These are phyloP conservation scores for Debaryomyces hansenii DNA, from an alignment of 805 yeast genomes.

Conservation along the genomic window DNA sequence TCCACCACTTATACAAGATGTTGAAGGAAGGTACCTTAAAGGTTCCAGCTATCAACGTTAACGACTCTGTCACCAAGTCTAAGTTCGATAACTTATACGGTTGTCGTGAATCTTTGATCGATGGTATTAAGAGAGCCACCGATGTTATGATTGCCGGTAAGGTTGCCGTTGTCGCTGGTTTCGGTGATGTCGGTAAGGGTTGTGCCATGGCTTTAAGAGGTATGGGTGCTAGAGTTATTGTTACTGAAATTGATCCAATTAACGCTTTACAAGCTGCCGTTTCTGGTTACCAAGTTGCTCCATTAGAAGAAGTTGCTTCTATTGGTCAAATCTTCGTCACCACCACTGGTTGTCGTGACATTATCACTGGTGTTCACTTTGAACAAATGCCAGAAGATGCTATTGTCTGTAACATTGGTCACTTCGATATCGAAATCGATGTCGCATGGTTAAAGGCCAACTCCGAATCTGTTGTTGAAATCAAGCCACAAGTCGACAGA, in stretches of 20 bases:
- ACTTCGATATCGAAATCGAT: conserved; percentile 98
- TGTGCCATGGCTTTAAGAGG: conserved; percentile 98
- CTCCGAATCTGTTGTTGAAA: conserved; percentile 91
- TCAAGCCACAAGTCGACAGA: conserved; percentile 99
- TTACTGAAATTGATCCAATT: conserved; percentile 97
- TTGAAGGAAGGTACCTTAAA: conserved; percentile 81
- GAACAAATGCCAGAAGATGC: conserved; percentile 97
- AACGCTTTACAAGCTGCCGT: conserved; percentile 99
- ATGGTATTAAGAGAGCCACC: conserved; percentile 99
- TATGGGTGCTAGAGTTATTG: conserved; percentile 98
- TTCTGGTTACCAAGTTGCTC: conserved; percentile 95
- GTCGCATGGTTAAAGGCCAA: conserved; percentile 98
- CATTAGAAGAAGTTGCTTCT: conserved; percentile 91
- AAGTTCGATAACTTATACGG: conserved; percentile 99
- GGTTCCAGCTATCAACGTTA: conserved; percentile 99
- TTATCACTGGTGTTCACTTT: conserved; percentile 87
- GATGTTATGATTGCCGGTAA: conserved; percentile 99
- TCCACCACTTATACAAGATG: conserved; percentile 97
- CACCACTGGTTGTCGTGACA: conserved; percentile 99
- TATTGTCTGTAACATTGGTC: conserved; percentile 99
- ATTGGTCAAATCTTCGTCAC: conserved; percentile 97
- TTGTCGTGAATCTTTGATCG: conserved; percentile 97
- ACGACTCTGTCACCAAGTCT: conserved; percentile 98
- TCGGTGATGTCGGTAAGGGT: conserved; percentile 99
- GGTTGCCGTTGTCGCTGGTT: conserved; percentile 98